These are phyloP conservation scores for Silene conica DNA, from an alignment of 148 eudicot species.

Conservation along the genomic window DNA sequence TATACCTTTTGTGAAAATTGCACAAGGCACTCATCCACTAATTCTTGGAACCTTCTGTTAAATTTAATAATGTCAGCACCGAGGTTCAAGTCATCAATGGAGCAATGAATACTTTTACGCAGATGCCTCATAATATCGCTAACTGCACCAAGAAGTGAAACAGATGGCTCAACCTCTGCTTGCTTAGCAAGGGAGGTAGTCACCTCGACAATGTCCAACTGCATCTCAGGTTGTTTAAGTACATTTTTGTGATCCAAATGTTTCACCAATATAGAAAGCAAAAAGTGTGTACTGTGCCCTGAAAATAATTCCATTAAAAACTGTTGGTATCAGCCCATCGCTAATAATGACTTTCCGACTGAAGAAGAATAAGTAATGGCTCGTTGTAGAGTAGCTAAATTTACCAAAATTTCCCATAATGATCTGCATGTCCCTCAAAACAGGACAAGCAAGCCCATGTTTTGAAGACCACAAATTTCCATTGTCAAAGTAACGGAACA, in stretches of 20 bases:
- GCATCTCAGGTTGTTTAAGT: conserved; percentile 79
- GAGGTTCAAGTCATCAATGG: conserved; percentile 67
- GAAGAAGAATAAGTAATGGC: conserved; percentile 7
- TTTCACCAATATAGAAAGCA: conserved; percentile 75
- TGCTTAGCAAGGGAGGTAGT: conserved; percentile 63
- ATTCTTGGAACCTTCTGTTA: conserved; percentile 62
- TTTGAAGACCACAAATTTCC: conserved; percentile 64
- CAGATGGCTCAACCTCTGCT: conserved; percentile 65
- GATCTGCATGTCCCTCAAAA: conserved; percentile 77
- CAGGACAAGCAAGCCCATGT: conserved; percentile 75
- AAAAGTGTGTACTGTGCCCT: conserved; percentile 79
- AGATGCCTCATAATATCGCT: conserved; percentile 90
- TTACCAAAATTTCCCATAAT: conserved; percentile 81
- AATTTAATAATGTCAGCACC: conserved; percentile 60
- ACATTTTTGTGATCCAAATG: conserved; percentile 95
- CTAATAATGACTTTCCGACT: background rate
- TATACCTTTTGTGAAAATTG: conserved; percentile 67
- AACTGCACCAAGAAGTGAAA: conserved; percentile 71
- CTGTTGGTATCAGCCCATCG: conserved; percentile 7
- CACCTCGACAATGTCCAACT: conserved; percentile 73
- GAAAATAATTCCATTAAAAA: conserved; percentile 26
- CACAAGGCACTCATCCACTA: conserved; percentile 76
- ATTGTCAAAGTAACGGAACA: conserved; percentile 80
- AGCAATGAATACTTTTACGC: conserved; percentile 78
- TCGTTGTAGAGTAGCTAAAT: conserved; percentile 2